Conservation (phyloP, 768 basidiomycete species). For the Psilocybe cyanescens region DNA sequence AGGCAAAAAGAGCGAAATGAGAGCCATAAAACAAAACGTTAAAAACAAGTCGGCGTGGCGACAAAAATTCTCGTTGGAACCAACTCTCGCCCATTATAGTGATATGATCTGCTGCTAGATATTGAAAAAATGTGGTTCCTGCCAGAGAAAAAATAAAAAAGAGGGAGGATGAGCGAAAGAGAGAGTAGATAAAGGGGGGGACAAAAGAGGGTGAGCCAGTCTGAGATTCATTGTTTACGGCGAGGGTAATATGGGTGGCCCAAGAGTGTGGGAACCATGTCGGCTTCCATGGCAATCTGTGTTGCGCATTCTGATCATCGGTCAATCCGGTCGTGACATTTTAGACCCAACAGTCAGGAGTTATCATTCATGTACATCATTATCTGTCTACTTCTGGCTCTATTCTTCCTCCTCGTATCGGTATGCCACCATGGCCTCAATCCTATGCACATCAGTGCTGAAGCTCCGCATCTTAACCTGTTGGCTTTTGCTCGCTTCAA, state of each 20-base stretch:
- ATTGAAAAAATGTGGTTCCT: constrained; percentile 46
- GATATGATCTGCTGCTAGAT: constrained; percentile 24
- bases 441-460: constrained; percentile 96
- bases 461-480: constrained; percentile 95
- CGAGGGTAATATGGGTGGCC: constrained; percentile 17
- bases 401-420: constrained; percentile 76
- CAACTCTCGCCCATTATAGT: constrained; percentile 66
- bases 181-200: constrained; percentile 7
- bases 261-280: constrained; percentile 14
- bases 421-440: constrained; percentile 98
- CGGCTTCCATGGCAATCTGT: constrained; percentile 32
- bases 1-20: constrained; percentile 74
- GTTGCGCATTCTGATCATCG: constrained; percentile 30
- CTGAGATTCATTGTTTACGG: constrained; percentile 15
- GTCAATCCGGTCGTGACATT: constrained; percentile 24
- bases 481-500: constrained; percentile 91
- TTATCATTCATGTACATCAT: constrained; percentile 13
- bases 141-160: constrained; percentile 44
- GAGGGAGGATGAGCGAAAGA: constrained; percentile 25
- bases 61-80: constrained; percentile 74
- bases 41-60: constrained; percentile 66
- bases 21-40: constrained; percentile 81
- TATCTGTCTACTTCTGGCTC: constrained; percentile 8
- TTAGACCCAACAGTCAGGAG: constrained; percentile 13
- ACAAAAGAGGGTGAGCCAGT: constrained; percentile 3